These are phyloP conservation scores for Panaeolus cyanescens DNA, from an alignment of 768 basidiomycete species.

Conservation along the genomic window DNA sequence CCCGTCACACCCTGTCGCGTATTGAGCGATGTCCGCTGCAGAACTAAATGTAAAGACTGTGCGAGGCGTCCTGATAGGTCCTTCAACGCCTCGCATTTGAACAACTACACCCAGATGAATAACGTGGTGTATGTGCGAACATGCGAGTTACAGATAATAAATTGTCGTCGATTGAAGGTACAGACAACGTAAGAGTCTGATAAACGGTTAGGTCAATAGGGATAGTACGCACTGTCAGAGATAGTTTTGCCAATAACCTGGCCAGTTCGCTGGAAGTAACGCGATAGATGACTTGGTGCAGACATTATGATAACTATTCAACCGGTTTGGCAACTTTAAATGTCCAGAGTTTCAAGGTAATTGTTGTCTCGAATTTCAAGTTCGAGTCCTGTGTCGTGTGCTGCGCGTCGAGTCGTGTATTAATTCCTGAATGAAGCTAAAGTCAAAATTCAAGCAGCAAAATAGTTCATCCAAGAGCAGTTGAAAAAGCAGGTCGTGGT, in stretches of 20 bases:
- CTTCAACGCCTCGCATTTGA: conserved; percentile 77
- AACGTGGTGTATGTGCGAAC: neutral
- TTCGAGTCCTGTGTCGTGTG: too few species aligned
- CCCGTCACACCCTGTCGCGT: conserved; percentile 80
- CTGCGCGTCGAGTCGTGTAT: too few species aligned
- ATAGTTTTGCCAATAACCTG: conserved; percentile 35
- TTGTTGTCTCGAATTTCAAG: too few species aligned
- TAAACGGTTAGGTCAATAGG: neutral
- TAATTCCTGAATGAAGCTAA: too few species aligned
- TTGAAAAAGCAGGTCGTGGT: neutral
- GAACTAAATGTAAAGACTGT: conserved; percentile 69
- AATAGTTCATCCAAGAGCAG: neutral
- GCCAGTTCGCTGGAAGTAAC: conserved; percentile 41
- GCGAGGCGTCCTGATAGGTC: conserved; percentile 58
- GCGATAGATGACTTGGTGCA: conserved; percentile 4
- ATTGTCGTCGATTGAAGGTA: neutral
- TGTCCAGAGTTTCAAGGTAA: too few species aligned
- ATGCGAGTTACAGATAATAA: neutral
- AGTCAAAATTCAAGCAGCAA: neutral
- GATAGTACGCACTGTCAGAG: conserved; percentile 31
- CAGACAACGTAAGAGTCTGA: neutral
- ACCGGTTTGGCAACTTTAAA: too few species aligned
- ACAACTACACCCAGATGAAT: conserved; percentile 44
- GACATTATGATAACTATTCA: neutral
- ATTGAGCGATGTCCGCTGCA: conserved; percentile 55